Base-by-base conservation (phyloP, 2,329 filamentous ascomycete genomes). In the Calonectria pseudoturangicola region DNA sequence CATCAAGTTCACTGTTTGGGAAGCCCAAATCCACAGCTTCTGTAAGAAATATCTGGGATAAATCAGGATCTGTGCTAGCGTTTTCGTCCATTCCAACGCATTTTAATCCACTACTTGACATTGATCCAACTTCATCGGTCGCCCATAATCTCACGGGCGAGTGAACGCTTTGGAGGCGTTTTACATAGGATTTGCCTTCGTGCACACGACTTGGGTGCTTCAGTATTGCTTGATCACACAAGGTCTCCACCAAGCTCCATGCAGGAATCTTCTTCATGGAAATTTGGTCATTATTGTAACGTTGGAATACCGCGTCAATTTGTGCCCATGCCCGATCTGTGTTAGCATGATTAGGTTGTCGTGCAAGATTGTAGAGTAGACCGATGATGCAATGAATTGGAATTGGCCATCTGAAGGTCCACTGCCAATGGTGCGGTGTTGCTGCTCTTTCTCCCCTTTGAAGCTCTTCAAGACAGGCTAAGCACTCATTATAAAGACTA, bases 391-490 rank as follows among this genome's bases (percentile, higher is more conserved):
- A 50, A 25, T 50, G 47, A 50, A 50, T 50, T 27, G 47, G 47
- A 50, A 50, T 50, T n/a, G 47, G 47, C 47, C 47, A 50, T 27
- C 47, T 50, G 47, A 50, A 50, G 21, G 47, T n/a, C 47, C 47
- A 50, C 13, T 50, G 47, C 47, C 47, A 50, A 27, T 27, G n/a
- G 25, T 50, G 47, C 47, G 21, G 21, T 27, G 47, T 50, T 27
- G 47, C 47, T 13, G 21, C 21, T 8, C 27, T 21, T 13, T 50
- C 47, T 50, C 47, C 47, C 21, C 21, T n/a, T 50, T 50, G 21
- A 50, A 50, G 21, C 25, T 50, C 47, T 50, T 50, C 47, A 15
- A 50, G 47, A 50, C 47, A 50, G 13, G 6, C 25, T n/a, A 50
- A 15, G 47, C 47, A 25, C n/a, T 50, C 47, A 50, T 50, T 50